Evolutionary conservation across 2,329 filamentous ascomycete species (phyloP), one percentile per base, ranked within the genome.

Genomic region (Verticillium tricorpus): DNA sequence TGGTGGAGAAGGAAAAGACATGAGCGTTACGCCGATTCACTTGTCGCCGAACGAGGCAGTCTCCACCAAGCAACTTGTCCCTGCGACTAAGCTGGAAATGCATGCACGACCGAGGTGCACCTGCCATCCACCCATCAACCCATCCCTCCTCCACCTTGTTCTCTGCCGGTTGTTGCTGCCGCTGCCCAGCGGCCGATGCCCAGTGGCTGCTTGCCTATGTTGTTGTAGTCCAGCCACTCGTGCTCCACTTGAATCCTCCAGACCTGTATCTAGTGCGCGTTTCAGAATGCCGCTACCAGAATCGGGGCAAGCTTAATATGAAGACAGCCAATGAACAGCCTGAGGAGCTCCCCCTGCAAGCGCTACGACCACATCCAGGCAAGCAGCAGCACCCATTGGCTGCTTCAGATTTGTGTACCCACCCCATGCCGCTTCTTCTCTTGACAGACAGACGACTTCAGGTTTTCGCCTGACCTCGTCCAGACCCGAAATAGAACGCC

Each of bases 281-380:
- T 69, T 69, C 67, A 68, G 61, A 63, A 72, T 63, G 37, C 60
- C 68, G 67, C 65, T 70, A 67, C 68, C 69, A 71, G 70, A 73
- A 69, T 71, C 71, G 72, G 73, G 67, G 70, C 70, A 70, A 70
- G 67, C 68, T 68, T 40, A 64, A 69, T 67, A 57, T 67, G 65
- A 63, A 65, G 61, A 63, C 57, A 60, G 37, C 75, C 74, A 77
- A 77, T 76, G 69, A 74, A 35, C 56, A n/a, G 58, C 64, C 60
- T 68, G 69, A 70, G 19, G 68, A 69, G 64, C 70, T 68, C 15
- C 52, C 67, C 67, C 65, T 66, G 63, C 68, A 64, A 65, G 70
- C 70, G 69, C 69, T 66, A 67, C 60, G 62, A 61, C 59, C 63
- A 59, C 19, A 15, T 60, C 66, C 68, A 11, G n/a, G 3, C 45